phyloP scores from a whole-genome alignment of 2,329 filamentous ascomycete species.

The Fusarium xylarioides region DNA sequence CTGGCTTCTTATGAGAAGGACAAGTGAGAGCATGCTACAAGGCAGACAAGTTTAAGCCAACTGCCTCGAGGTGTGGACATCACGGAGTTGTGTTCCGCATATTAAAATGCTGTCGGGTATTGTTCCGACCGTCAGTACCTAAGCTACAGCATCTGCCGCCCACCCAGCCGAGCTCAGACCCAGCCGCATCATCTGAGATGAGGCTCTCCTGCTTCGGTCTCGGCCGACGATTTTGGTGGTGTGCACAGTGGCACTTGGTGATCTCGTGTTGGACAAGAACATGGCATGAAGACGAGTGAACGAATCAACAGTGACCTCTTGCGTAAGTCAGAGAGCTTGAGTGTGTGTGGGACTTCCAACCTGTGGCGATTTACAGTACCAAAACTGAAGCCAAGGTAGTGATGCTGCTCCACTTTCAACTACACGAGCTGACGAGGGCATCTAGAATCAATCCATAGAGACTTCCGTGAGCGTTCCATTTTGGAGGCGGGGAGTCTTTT shows the following conservation, averaged over 20 bases:
- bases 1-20: slow-evolving; percentile 5
- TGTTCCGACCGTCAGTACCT: background rate
- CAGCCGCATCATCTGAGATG: slow-evolving; percentile 30
- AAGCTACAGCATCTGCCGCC: background rate
- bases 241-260: slow-evolving; percentile 3
- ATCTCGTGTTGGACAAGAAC: slow-evolving; percentile 15
- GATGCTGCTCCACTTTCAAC: slow-evolving; percentile 27
- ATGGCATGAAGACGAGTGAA: slow-evolving; percentile 10
- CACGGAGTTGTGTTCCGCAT: slow-evolving; percentile 15
- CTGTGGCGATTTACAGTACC: slow-evolving; percentile 17
- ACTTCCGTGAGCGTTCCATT: slow-evolving; percentile 15
- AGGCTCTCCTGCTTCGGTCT: slow-evolving; percentile 30
- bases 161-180: slow-evolving; percentile 1
- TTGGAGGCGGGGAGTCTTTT: slow-evolving; percentile 19
- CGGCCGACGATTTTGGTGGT: slow-evolving; percentile 18
- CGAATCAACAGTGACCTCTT: slow-evolving; percentile 18
- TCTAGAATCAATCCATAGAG: slow-evolving; percentile 9
- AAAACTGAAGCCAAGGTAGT: slow-evolving; percentile 11
- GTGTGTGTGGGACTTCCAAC: slow-evolving; percentile 16
- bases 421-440: slow-evolving; percentile 11
- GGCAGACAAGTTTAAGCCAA: slow-evolving; percentile 3
- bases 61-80: background rate
- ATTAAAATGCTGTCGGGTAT: slow-evolving; percentile 10
- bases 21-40: slow-evolving; percentile 6
- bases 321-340: slow-evolving; percentile 1